These are phyloP conservation scores for Ustanciosporium gigantosporum DNA, from an alignment of 1,284 basidiomycete genomes.

Conservation along the genomic window DNA sequence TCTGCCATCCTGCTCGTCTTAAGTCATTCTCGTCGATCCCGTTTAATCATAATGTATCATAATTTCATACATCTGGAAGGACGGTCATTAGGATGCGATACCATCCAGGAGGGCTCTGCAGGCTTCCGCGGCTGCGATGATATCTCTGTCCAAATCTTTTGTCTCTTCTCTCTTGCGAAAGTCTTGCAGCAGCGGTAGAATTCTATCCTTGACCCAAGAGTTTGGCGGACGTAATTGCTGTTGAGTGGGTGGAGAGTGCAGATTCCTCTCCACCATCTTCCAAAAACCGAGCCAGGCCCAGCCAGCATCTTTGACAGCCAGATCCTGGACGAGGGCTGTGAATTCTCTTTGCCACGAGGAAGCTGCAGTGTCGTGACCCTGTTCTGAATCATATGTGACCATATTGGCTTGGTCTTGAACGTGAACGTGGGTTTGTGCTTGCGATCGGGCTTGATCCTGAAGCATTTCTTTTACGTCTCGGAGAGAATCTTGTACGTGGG, in stretches of 20 bases:
- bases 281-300: slow-evolving; percentile 59
- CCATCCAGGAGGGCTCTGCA: slow-evolving; percentile 9
- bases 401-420: neutral
- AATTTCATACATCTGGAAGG: neutral
- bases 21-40: neutral
- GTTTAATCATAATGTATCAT: neutral
- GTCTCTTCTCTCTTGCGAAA: slow-evolving; percentile 11
- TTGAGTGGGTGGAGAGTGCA: slow-evolving; percentile 11
- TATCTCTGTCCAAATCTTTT: slow-evolving; percentile 5
- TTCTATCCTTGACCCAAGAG: slow-evolving; percentile 4
- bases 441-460: neutral
- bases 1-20: slow-evolving; percentile 55
- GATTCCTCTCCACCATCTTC: slow-evolving; percentile 45
- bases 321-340: slow-evolving; percentile 32
- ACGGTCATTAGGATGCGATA: neutral
- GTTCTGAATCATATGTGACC: neutral
- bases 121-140: slow-evolving; percentile 1
- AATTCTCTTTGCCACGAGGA: slow-evolving; percentile 42
- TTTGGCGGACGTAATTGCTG: slow-evolving; percentile 2
- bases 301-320: slow-evolving; percentile 48
- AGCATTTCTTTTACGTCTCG: slow-evolving; percentile 64
- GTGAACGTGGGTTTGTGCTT: too few species aligned
- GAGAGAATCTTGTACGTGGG: slow-evolving; percentile 63
- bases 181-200: slow-evolving; percentile 7
- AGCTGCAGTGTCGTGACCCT: neutral